These are phyloP conservation scores for Solanum chacoense DNA, from an alignment of 305 asterid genomes.

Conservation along the genomic window DNA sequence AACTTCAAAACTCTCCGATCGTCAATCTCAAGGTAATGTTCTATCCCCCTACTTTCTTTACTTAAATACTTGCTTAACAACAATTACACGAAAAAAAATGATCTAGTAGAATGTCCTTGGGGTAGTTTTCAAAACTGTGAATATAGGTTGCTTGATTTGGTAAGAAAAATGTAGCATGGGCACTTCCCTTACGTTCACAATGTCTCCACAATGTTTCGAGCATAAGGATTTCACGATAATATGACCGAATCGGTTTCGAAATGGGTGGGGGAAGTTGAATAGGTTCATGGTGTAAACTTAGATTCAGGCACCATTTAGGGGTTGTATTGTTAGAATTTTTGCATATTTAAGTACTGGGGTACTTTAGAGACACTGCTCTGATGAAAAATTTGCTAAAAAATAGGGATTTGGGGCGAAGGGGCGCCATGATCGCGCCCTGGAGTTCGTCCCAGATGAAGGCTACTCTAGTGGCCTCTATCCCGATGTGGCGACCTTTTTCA, in stretches of 20 bases:
- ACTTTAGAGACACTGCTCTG: background rate
- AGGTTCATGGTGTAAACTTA: background rate
- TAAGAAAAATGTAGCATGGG: background rate
- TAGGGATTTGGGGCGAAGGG: background rate
- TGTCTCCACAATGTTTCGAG: too few species aligned
- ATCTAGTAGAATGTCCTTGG: background rate
- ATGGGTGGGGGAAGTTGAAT: too few species aligned
- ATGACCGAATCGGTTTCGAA: fast-evolving
- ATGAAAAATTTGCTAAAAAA: too few species aligned
- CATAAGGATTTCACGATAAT: too few species aligned
- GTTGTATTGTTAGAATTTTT: too few species aligned
- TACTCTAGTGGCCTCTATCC: too few species aligned
- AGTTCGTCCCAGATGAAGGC: background rate
- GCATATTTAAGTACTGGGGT: background rate
- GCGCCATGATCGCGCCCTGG: background rate
- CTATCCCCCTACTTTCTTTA: background rate
- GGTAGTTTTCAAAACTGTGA: background rate
- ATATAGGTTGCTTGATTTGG: background rate
- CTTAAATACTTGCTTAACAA: too few species aligned
- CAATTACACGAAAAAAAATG: too few species aligned
- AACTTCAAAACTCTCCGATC: background rate
- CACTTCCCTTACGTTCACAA: background rate
- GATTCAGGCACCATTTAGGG: background rate
- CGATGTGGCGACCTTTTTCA: fast-evolving
- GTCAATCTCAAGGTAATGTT: background rate